Evolutionary conservation across 2,329 filamentous ascomycete species (phyloP).

Genomic region (Sclerotinia nivalis): DNA sequence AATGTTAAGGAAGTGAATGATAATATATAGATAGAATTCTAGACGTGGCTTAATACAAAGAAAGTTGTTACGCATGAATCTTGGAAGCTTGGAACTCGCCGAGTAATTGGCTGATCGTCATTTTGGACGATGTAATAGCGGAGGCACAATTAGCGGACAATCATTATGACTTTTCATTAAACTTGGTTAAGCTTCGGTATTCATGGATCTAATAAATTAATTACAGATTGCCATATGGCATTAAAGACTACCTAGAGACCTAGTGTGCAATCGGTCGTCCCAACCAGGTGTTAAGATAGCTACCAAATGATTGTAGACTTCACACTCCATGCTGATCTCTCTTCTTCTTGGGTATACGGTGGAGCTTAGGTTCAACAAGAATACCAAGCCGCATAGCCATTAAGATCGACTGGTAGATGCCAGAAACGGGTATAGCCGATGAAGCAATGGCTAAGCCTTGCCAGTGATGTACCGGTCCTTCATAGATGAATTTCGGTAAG

Average conservation of each 20-base stretch:
- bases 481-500: background rate
- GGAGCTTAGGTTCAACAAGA: background rate
- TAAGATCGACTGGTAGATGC: background rate
- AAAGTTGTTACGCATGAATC: conserved; percentile 11
- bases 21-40: conserved; percentile 12
- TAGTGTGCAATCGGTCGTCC: background rate
- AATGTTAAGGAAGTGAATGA: conserved; percentile 12
- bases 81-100: conserved; percentile 22
- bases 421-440: background rate
- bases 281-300: background rate
- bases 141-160: conserved; percentile 17
- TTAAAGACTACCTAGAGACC: background rate
- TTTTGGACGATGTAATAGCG: conserved; percentile 15
- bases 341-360: background rate
- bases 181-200: background rate
- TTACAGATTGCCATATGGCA: background rate
- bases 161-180: background rate
- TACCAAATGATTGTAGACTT: background rate
- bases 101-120: conserved; percentile 12
- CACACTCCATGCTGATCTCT: background rate
- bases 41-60: conserved; percentile 18
- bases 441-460: conserved; percentile 16
- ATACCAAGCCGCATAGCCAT: background rate
- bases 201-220: background rate
- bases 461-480: background rate